phyloP scores from a whole-genome alignment of 2,329 filamentous ascomycete species.

The Fonsecaea pedrosoi region DNA sequence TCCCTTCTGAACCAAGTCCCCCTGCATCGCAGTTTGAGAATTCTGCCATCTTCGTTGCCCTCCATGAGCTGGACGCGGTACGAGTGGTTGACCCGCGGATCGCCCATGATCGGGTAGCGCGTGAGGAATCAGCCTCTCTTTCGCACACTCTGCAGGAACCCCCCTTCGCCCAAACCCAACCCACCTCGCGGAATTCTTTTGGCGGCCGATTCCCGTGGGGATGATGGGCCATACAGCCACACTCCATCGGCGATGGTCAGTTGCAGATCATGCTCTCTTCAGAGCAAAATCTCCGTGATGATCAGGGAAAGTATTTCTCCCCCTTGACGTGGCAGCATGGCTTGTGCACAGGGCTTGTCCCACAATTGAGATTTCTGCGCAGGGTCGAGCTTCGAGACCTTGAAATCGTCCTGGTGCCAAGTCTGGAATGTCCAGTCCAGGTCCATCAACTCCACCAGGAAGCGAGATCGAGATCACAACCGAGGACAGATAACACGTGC shows the following conservation, averaged over 20 bases:
- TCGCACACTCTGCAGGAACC: not conserved
- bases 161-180: not conserved
- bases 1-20: not conserved
- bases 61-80: too few relatives aligned
- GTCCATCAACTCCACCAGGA: not conserved
- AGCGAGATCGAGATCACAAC: slow-evolving; percentile 5
- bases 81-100: not conserved
- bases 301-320: slow-evolving; percentile 9
- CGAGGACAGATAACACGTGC: slow-evolving; percentile 10
- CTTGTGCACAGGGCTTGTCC: not conserved
- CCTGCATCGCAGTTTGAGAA: not conserved
- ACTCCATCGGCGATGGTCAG: not conserved
- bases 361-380: not conserved
- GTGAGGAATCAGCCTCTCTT: not conserved
- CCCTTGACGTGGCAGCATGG: not conserved
- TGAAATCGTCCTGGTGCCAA: slow-evolving; percentile 4
- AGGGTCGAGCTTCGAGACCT: not conserved
- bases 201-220: not conserved
- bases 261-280: slow-evolving; percentile 3
- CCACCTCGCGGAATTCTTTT: not conserved
- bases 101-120: not conserved
- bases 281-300: slow-evolving; percentile 5
- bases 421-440: not conserved
- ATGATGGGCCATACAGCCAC: not conserved
- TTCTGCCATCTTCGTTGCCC: slow-evolving; percentile 2